Evolutionary conservation across 2,329 filamentous ascomycete species (phyloP).

Genomic region (Venturiaceae sp.): DNA sequence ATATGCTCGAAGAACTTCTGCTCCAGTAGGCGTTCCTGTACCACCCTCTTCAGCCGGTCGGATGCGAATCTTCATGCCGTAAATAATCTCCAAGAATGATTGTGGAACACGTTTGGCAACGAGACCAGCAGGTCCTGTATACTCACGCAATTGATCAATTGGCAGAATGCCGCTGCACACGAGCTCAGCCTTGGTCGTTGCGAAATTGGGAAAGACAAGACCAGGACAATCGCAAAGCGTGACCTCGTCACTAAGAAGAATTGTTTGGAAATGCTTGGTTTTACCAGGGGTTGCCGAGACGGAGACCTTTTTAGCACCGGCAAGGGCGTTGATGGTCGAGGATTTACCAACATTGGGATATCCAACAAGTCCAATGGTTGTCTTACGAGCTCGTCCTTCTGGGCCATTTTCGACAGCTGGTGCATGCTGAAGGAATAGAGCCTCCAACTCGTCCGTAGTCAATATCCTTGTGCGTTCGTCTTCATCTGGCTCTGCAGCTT

Average conservation of each 20-base stretch:
- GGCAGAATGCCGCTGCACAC: conserved; percentile 92
- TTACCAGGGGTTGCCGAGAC: conserved; percentile 96
- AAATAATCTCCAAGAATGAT: conserved; percentile 80
- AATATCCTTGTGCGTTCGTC: conserved; percentile 55
- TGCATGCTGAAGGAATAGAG: conserved; percentile 71
- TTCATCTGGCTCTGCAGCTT: conserved; percentile 23
- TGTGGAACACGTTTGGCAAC: conserved; percentile 81
- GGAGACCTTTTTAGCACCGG: conserved; percentile 96
- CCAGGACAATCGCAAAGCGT: conserved; percentile 96
- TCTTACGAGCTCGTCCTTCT: conserved; percentile 48
- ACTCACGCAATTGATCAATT: conserved; percentile 93
- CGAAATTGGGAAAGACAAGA: conserved; percentile 97
- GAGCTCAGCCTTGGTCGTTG: conserved; percentile 89
- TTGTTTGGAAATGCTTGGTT: conserved; percentile 98
- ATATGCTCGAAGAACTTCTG: conserved; percentile 78
- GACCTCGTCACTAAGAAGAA: conserved; percentile 82
- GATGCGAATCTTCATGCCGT: conserved; percentile 80
- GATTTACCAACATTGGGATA: conserved; percentile 99
- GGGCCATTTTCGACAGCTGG: conserved; percentile 45
- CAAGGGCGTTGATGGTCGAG: conserved; percentile 97
- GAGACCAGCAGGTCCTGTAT: conserved; percentile 73
- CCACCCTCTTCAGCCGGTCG: conserved; percentile 85
- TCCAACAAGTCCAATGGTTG: conserved; percentile 86
- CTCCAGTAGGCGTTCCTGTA: conserved; percentile 73
- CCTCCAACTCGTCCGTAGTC: conserved; percentile 86